Conservation (phyloP, 805 yeast species). For the Metschnikowia hibisci region DNA sequence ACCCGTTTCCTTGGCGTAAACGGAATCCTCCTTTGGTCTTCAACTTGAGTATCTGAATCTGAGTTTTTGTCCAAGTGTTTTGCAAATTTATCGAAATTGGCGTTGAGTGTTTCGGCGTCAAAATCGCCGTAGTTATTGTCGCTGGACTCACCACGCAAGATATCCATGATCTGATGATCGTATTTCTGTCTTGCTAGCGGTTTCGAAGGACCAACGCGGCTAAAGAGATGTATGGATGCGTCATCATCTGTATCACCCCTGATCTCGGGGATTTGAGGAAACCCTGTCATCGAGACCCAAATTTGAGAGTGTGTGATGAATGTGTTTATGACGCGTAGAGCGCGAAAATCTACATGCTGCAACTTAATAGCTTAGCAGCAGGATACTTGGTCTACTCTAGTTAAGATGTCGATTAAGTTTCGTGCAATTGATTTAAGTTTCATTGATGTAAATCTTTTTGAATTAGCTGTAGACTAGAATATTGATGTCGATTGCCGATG, state of each 20-base stretch:
- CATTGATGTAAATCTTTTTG: too few species aligned
- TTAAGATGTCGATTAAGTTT: too few species aligned
- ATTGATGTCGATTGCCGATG: too few species aligned
- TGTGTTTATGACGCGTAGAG: neutral
- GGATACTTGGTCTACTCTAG: too few species aligned
- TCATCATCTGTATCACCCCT: constrained; percentile 42
- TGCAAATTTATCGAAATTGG: constrained; percentile 18
- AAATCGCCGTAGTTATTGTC: constrained; percentile 4
- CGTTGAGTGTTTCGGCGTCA: constrained; percentile 13
- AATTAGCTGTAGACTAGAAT: too few species aligned
- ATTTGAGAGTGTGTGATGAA: neutral
- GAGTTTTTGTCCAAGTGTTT: constrained; percentile 7
- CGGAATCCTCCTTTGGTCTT: constrained; percentile 2
- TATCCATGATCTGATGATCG: constrained; percentile 12
- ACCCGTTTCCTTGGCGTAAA: neutral
- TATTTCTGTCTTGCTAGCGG: constrained; percentile 24
- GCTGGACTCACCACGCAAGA: constrained; percentile 5
- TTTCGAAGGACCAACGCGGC: constrained; percentile 35
- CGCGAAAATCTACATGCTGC: constrained; percentile 1
- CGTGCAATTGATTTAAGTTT: too few species aligned
- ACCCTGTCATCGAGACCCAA: constrained; percentile 18
- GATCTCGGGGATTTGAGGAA: constrained; percentile 35
- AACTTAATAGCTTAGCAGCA: neutral
- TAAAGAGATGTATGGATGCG: constrained; percentile 37
- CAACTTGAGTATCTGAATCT: constrained; percentile 12